A percentile compares a stretch with the other conserved stretches of the same genome.
These are phyloP conservation scores for Oidium heveae DNA, from an alignment of 2,329 filamentous ascomycete genomes.

Conservation along the genomic window DNA sequence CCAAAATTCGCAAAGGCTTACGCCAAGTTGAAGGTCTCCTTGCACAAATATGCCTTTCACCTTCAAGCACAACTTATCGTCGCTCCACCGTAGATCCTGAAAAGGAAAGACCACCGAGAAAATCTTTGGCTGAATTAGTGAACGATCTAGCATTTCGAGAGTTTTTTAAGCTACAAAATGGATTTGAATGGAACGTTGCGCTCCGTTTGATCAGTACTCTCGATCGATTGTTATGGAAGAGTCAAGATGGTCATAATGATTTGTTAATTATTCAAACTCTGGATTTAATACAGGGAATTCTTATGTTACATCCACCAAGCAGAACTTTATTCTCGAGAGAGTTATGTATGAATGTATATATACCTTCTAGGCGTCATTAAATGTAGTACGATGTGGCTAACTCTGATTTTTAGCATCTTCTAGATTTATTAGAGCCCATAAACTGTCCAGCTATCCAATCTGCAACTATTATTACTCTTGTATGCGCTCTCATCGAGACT, in stretches of 20 bases:
- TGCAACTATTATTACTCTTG: conserved; percentile 68
- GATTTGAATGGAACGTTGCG: conserved; percentile 94
- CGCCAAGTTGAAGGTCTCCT: conserved; percentile 84
- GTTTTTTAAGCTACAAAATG: conserved; percentile 90
- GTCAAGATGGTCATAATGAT: conserved; percentile 62
- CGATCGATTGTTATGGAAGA: conserved; percentile 63
- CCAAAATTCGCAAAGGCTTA: conserved; percentile 79
- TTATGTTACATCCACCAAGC: conserved; percentile 76
- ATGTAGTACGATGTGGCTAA: not conserved
- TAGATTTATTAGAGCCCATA: conserved; percentile 78
- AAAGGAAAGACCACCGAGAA: conserved; percentile 18
- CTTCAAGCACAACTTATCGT: conserved; percentile 6
- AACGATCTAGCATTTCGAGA: conserved; percentile 78
- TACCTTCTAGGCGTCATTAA: not conserved
- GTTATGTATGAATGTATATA: conserved; percentile 70
- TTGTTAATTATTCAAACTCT: conserved; percentile 69
- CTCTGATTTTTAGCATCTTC: conserved; percentile 35
- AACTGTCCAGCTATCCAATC: conserved; percentile 86
- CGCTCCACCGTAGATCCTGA: conserved; percentile 15
- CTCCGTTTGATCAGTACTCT: conserved; percentile 66
- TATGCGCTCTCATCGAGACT: conserved; percentile 64
- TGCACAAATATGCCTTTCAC: conserved; percentile 68
- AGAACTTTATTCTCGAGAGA: conserved; percentile 69
- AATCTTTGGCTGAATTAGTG: conserved; percentile 42
- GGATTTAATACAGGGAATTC: conserved; percentile 65